Evolutionary conservation across 768 basidiomycete genomes (phyloP), one percentile per base, ranked within the genome.

Genomic region (Lactarius sp.): DNA sequence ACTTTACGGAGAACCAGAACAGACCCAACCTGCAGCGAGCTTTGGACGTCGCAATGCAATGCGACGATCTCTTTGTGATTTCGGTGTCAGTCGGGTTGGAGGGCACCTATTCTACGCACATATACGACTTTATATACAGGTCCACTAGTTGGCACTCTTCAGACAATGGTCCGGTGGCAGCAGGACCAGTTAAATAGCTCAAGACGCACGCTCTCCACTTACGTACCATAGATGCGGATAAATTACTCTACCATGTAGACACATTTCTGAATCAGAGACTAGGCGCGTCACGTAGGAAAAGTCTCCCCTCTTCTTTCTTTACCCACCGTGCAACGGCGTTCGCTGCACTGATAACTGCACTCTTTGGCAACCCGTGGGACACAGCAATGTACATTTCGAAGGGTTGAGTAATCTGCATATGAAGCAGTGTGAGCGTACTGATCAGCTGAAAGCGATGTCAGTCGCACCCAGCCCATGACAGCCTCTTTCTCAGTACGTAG

Each of bases 241-340:
- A 50, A 20, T 46, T 59, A 59, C 52, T 54, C 31, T 50, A 33
- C 53, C 49, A 53, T 59, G 52, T 52, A 59, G n/a, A 41, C 46
- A 46, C 34, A 36, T 34, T 20, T 44, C 34, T 39, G 42, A 22
- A 51, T 55, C 41, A 94, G 73, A 98, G 96, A 39, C 94, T 89
- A 3, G 95, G 94, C 31, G 95, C 94, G 73, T 95, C 89, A 60
- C 82, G 81, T 67, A 99, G 75, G 73, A 98, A 98, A 63, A 99
- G 70, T 69, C 77, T 80, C 6, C 76, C 76, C 73, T 97, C 96
- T 70, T 97, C 92, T 68, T 85, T 88, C 79, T 90, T 88, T 6
- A 97, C 86, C 96, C 96, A 99, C 16, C 87, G 79, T 22, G 87
- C 86, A 31, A 98, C 88, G 1, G 87, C 81, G 72, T 98, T 96